Evolutionary conservation across 768 basidiomycete genomes (phyloP), one percentile per base, ranked within the genome.

Genomic region (Trametes cinnabarina): DNA sequence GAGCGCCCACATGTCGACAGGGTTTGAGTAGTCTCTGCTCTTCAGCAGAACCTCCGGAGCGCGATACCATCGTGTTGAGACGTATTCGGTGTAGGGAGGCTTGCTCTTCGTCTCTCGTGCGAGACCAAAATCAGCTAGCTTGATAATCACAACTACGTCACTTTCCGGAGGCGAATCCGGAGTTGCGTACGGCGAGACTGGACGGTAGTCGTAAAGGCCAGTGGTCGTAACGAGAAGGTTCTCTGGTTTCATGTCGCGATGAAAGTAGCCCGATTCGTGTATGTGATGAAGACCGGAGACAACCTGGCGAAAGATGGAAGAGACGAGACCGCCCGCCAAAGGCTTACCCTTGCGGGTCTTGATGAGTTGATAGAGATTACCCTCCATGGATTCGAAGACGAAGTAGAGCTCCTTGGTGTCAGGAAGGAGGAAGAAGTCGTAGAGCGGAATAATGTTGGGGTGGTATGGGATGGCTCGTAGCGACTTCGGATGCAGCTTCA

Each of bases 341-440:
- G 94, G 86, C 61, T 95, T 87, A 58, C 95, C 94, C 75, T 92
- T 93, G 60, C 97, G 88, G 46, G 94, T 86, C 77, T 96, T 98
- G 75, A 98, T 96, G 77, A 99, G 90, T 72, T 99, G 97, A 75
- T 96, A 99, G 47, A 99, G 85, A 74, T 99, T 98, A 68, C 97
- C 97, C 74, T 99, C 97, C 97, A 99, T 98, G 68, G 94, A 95
- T 75, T 99, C 97, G 74, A 99, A 99, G 46, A 98, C 96, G 69
- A 98, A 98, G 74, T 98, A 97, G 66, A 99, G 91, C 74, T 99
- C 95, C 73, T 92, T 93, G 60, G 92, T 83, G 65, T 87, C 84
- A 4, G 97, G 97, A n/a, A 94, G 85, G 65, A 99, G 90, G 78
- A 98, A 99, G 69, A 93, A 95, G 75, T 99, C 97, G 79, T 98